Evolutionary conservation across 192 early-diverging fungal species (phyloP), one percentile per base, ranked within the genome.

Genomic region (Entomortierella chlamydospora): DNA sequence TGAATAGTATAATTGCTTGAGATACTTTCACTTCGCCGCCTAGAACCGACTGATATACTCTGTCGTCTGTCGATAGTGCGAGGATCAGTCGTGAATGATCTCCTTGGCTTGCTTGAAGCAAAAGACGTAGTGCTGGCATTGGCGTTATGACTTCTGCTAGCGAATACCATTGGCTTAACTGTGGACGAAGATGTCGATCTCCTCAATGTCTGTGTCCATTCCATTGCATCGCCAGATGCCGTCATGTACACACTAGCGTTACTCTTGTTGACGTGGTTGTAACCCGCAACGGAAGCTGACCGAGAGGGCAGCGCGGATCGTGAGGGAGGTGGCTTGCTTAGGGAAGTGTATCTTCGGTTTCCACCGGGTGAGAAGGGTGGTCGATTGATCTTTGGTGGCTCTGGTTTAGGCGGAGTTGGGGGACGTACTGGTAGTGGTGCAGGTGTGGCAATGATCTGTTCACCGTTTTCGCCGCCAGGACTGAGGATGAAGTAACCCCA

Each of bases 361-460:
- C 73, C 73, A 11, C 66, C 73, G 2, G 73, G 73, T 3, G 61
- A 69, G 55, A 78, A 78, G 1, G 73, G 73, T 31, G 73, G 73
- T 28, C 73, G 73, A 8, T 68, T 39, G 55, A 53, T 59, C 37
- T 64, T 64, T 17, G 67, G 53, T 39, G 54, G 52, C 5, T 39
- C 26, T 33, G 73, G 59, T 33, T 57, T 67, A 25, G 54, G 42
- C 1, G 71, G 71, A 7, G 71, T 64, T 0, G 62, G 47, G 2
- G 71, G 29, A 0, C 61, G 71, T 13, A 58, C 12, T 13, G 61
- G 67, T 3, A 42, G 45, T 17, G 73, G 73, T 13, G 73, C 73
- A 11, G 66, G 73, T 6, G 73, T 43, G 7, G 73, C 73, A 45
- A 78, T 30, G 20, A 78, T 7, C 23, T n/a, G 26, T 2, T 67